These are phyloP conservation scores for Trypanosoma congolense DNA, from an alignment of 208 protist genomes.

Conservation along the genomic window DNA sequence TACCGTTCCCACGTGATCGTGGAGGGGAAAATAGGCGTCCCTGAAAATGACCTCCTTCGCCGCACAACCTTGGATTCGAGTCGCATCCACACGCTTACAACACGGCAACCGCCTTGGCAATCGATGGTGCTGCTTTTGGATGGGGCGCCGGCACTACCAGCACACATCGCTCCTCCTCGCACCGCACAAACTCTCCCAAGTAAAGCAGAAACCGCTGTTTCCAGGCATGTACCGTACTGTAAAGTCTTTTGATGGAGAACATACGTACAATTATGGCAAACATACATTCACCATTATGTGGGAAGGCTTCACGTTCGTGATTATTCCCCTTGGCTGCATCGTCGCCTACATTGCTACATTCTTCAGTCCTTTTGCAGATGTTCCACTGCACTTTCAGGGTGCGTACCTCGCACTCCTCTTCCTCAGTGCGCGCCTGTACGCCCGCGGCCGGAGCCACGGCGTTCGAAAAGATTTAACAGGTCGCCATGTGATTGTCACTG, in stretches of 20 bases:
- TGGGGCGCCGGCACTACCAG: background rate
- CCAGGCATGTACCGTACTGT: constrained; percentile 51
- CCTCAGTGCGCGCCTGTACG: constrained; percentile 30
- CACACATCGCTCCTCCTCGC: constrained; percentile 5
- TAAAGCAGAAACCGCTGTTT: constrained; percentile 62
- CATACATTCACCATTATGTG: constrained; percentile 64
- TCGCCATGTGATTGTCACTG: constrained; percentile 61
- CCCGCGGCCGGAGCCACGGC: constrained; percentile 38
- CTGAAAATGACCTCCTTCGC: no score
- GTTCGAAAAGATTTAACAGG: constrained; percentile 39
- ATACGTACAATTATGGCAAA: constrained; percentile 65
- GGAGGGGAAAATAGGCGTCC: no score
- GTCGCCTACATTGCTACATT: constrained; percentile 34
- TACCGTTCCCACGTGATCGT: no score
- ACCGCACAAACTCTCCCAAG: constrained; percentile 37
- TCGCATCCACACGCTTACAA: background rate
- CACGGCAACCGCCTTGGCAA: background rate
- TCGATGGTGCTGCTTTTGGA: background rate
- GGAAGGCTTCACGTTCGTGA: constrained; percentile 40
- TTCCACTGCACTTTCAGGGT: constrained; percentile 35
- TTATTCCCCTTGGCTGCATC: constrained; percentile 55
- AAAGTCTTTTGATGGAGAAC: constrained; percentile 64
- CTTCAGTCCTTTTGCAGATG: constrained; percentile 17
- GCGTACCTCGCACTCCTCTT: constrained; percentile 38
- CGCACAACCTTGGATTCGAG: no score